Evolutionary conservation across 2,329 filamentous ascomycete species (phyloP), one percentile per base, ranked within the genome.

Genomic region (Albophoma yamanashiensis): DNA sequence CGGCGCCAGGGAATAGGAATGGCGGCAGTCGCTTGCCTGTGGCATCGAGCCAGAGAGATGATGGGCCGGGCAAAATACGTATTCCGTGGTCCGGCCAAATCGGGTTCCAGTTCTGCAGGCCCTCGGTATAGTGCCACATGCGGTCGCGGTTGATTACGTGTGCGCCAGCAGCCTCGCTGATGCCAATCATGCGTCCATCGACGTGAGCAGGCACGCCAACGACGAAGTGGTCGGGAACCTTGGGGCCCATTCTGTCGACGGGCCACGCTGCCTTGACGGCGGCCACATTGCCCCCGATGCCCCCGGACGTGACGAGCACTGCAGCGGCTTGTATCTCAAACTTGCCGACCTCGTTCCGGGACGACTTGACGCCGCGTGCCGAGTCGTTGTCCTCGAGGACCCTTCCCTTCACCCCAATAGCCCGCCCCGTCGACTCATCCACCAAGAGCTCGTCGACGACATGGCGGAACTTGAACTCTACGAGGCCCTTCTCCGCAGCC

Each of bases 41-140:
- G 17, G 83, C 83, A 60, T 86, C 83, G 0, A 86, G 77, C 83
- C 83, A 86, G 4, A 86, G 78, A 2, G 82, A 84, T 0, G 82
- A 85, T 0, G 84, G 84, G 0, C 79, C 84, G 0, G 84, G 82
- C 17, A 86, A 72, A 2, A 86, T 77, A 40, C 83, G 81, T 63
- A 86, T 86, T 25, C 83, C 83, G 65, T 86, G 84, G 17, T 65
- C 62, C 0, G 82, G 83, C 83, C 83, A 86, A 68, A 86, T 85
- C 4, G 82, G 75, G 59, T 85, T 71, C 83, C 83, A 86, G 67
- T 87, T 86, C 58, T 78, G 74, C 14, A 87, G 68, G 0, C 84
- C 84, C 65, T 87, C 84, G 14, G 82, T 86, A 67, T 87, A 87
- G 68, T 86, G 83, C 84, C 84, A 87, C 83, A 86, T 86, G 52